Evolutionary conservation across 2,329 filamentous ascomycete species (phyloP), one percentile per base, ranked within the genome.

Genomic region (Davidsoniella australis): DNA sequence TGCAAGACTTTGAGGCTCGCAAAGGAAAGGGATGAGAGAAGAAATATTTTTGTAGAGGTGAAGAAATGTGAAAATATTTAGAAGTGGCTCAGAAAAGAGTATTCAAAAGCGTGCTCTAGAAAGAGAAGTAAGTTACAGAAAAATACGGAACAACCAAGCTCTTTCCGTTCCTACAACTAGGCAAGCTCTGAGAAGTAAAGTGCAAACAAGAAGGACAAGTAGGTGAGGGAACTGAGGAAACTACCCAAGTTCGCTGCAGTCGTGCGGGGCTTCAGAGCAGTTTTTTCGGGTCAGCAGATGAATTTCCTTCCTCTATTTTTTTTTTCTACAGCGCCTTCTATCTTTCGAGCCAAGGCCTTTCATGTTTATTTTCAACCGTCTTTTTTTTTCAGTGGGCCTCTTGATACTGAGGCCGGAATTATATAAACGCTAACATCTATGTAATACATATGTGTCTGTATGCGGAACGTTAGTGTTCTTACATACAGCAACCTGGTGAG

Each of bases 241-340:
- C 16, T 26, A 24, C 40, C 17, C 29, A 33, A 33, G 6, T 9
- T 42, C 10, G 40, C 40, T 24, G 41, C 29, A 26, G 41, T 9
- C 23, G 24, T n/a, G 42, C 42, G 26, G 20, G 20, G 41, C 41
- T 29, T 23, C 26, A 29, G 29, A 33, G 17, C 8, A n/a, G 12
- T 47, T 39, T 39, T 39, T 47, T 40, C 36, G 37, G 45, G 45
- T 47, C 45, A 47, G 45, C 45, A 47, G 45, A 20, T 40, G 18
- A 33, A 33, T 33, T 2, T 9, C 29, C 29, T 33, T 33, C 12
- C 29, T 33, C 29, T 33, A 12, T 2, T 33, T 12, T 9, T 9
- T 33, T 12, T 2, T 33, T 33, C 12, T 33, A 10, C 8, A 33
- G 29, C 29, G 12, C 8, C 12, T 33, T 33, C 6, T 33, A 12